Percentiles rank a stretch among this genome's conserved stretches.
phyloP scores from a whole-genome alignment of 2,329 filamentous ascomycete genomes.

The Sphaerulina vaccinii region DNA sequence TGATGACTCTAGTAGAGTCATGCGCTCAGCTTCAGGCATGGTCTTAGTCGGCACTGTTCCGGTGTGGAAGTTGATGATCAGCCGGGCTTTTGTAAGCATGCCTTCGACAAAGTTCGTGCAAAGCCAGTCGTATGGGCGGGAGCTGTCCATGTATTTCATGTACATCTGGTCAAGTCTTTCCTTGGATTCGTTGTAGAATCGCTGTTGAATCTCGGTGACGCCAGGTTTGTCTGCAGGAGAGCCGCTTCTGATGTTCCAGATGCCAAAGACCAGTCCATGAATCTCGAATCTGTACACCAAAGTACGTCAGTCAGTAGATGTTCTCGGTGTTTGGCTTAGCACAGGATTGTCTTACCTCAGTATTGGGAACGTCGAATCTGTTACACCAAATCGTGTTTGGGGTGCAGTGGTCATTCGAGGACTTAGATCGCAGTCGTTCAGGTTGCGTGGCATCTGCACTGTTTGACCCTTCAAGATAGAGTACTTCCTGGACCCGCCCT shows the following conservation, averaged over 20 bases:
- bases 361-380: slow-evolving; percentile 28
- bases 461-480: slow-evolving; percentile 26
- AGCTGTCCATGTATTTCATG: slow-evolving; percentile 23
- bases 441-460: slow-evolving; percentile 27
- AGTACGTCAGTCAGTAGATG: neutral
- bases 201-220: slow-evolving; percentile 19
- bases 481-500: slow-evolving; percentile 21
- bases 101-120: slow-evolving; percentile 25
- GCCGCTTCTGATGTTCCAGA: slow-evolving; percentile 19
- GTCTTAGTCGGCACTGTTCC: slow-evolving; percentile 24
- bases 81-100: slow-evolving; percentile 31
- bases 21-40: slow-evolving; percentile 25
- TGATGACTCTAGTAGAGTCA: slow-evolving; percentile 25
- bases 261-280: slow-evolving; percentile 21
- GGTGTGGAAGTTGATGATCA: slow-evolving; percentile 30
- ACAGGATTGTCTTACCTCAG: slow-evolving; percentile 12
- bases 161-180: slow-evolving; percentile 23
- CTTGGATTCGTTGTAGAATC: slow-evolving; percentile 18
- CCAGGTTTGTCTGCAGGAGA: slow-evolving; percentile 3
- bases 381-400: slow-evolving; percentile 23
- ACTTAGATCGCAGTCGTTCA: slow-evolving; percentile 32
- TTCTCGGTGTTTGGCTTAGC: neutral
- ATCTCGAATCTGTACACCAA: slow-evolving; percentile 19
- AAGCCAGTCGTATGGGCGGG: slow-evolving; percentile 32
- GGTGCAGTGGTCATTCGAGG: slow-evolving; percentile 23